phyloP scores from a whole-genome alignment of 2,329 filamentous ascomycete genomes.

The Penicillium occitanis region DNA sequence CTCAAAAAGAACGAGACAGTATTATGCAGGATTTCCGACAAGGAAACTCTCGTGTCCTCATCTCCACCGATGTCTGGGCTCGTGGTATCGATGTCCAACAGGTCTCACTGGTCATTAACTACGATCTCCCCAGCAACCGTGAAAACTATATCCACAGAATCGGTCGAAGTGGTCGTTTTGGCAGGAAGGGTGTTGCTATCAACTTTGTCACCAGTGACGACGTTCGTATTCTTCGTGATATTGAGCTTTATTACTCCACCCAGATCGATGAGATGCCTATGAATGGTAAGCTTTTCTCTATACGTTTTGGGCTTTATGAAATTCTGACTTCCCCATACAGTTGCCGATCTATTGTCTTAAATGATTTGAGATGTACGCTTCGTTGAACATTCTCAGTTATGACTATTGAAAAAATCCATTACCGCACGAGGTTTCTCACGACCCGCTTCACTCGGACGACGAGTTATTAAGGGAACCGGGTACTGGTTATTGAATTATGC shows the following conservation, averaged over 20 bases:
- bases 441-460: not conserved
- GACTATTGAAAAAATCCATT: not conserved
- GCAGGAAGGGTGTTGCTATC: slow-evolving; percentile 97
- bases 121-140: slow-evolving; percentile 95
- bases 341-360: slow-evolving; percentile 30
- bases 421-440: not conserved
- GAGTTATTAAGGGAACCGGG: slow-evolving; percentile 10
- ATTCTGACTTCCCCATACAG: slow-evolving; percentile 21
- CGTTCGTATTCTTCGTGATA: slow-evolving; percentile 94
- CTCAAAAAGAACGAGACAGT: slow-evolving; percentile 94
- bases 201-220: slow-evolving; percentile 99
- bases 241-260: slow-evolving; percentile 94
- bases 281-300: slow-evolving; percentile 65
- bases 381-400: slow-evolving; percentile 27
- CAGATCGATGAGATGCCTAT: slow-evolving; percentile 99
- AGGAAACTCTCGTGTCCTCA: slow-evolving; percentile 91
- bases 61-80: slow-evolving; percentile 97
- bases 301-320: not conserved
- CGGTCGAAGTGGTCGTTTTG: slow-evolving; percentile 90
- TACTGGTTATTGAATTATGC: slow-evolving; percentile 19
- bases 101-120: slow-evolving; percentile 97
- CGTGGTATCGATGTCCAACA: slow-evolving; percentile 99
- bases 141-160: slow-evolving; percentile 99
- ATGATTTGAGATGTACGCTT: slow-evolving; percentile 54
- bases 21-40: slow-evolving; percentile 99